phyloP scores from a whole-genome alignment of 148 eudicot species.

The Tetragonia tetragonoides region DNA sequence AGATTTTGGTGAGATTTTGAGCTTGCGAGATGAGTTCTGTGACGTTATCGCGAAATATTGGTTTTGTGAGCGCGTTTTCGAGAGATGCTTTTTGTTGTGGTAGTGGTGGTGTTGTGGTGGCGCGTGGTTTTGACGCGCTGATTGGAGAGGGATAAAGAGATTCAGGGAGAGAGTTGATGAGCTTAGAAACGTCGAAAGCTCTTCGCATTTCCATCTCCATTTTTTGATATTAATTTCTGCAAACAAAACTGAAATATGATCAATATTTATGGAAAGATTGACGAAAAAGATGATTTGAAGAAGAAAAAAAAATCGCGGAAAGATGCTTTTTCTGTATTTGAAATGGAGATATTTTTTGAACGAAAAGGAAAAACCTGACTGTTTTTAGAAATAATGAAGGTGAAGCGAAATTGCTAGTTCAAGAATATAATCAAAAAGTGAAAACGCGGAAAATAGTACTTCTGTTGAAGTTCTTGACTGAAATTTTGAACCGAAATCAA shows the following conservation, averaged over 20 bases:
- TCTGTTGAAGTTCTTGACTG: not conserved
- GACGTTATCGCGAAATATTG: conserved; percentile 29
- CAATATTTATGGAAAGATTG: conserved; percentile 4
- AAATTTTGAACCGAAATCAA: not conserved
- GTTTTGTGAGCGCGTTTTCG: conserved; percentile 21
- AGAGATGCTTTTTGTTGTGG: not conserved
- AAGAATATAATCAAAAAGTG: not conserved
- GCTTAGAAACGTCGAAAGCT: conserved; percentile 6
- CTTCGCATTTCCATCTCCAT: conserved; percentile 21
- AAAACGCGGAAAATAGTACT: not conserved
- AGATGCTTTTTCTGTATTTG: not conserved
- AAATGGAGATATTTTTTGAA: not conserved
- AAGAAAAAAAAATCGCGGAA: not conserved
- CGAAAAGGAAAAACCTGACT: conserved; percentile 5
- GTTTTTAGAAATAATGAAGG: not conserved
- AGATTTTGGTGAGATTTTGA: not conserved
- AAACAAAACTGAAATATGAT: not conserved
- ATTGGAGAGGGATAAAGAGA: conserved; percentile 11
- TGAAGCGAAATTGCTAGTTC: not conserved
- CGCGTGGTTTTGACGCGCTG: conserved; percentile 1
- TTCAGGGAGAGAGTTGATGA: conserved; percentile 17
- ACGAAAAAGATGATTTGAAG: not conserved
- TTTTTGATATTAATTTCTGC: conserved; percentile 12
- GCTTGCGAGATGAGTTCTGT: conserved; percentile 17
- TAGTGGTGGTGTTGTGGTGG: not conserved